Evolutionary conservation across 1,139 yeast genomes (phyloP), one percentile per base, ranked within the genome.

Genomic region (Zygosaccharomyces sapae): DNA sequence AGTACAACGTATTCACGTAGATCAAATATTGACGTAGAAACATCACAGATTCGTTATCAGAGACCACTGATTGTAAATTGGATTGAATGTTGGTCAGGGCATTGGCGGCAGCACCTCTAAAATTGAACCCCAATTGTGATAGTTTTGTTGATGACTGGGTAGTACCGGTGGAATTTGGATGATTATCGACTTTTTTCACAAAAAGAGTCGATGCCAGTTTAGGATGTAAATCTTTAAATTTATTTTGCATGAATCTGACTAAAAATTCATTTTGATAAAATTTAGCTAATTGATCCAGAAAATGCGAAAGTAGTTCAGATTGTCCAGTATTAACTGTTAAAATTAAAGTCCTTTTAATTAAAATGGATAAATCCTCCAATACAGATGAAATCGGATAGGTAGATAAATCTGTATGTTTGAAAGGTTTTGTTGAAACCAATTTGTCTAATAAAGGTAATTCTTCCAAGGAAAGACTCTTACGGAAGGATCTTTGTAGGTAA

Each of bases 351-450:
- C 59, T 59, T 49, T 86, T 85, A 41, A 89, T 68, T 13, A 89
- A 80, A 57, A 87, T 72, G 33, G 89, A 78, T 39, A 87, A 71
- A 63, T 92, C 98, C 62, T 92, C 98, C 36, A 89, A 80, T 8
- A 88, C 83, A 0, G 97, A 88, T 0, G 95, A 80, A 3, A 86
- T 79, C 3, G 94, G 84, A 3, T 86, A 59, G 12, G 63, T 57
- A 1, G 59, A 54, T 8, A 51, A 46, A 36, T 61, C 66, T 5
- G 80, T 42, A 72, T 76, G 52, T 76, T 86, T 8, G 76, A 57
- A 30, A 53, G 57, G 50, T 4, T 46, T 48, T 12, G 45, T 36
- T 3, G 49, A 41, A 4, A 65, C 54, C 29, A 56, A 54, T 12
- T 65, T 56, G 41, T 69, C 68, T 25, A 70, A 48, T 22, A 63